Conservation (phyloP, 73 alveolate genomes). For the Tetrahymena borealis region DNA sequence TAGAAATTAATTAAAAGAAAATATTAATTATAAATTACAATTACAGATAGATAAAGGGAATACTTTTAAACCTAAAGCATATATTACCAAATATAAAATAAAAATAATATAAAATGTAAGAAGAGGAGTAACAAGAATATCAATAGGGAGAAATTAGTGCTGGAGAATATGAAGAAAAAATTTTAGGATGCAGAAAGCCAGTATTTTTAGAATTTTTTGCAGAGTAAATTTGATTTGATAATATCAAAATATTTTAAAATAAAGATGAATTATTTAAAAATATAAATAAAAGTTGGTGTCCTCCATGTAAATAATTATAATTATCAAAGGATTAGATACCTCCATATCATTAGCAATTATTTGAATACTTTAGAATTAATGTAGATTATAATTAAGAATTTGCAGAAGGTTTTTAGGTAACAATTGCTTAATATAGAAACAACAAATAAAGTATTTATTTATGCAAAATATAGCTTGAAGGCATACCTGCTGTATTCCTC, state of each 20-base stretch:
- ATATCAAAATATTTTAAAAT: neutral
- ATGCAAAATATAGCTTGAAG: neutral
- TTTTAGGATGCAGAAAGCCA: neutral
- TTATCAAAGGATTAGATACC: neutral
- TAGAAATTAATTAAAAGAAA: no score
- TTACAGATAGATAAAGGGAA: no score
- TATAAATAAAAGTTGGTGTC: neutral
- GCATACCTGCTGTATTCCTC: neutral
- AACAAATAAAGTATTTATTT: neutral
- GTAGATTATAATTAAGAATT: neutral
- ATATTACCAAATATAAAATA: no score
- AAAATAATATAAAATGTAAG: no score
- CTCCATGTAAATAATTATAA: neutral
- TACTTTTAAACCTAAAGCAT: no score
- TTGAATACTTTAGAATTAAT: neutral
- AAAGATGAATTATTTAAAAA: neutral
- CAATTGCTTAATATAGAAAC: neutral
- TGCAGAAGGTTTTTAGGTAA: neutral
- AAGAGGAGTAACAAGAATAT: neutral
- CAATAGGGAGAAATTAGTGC: neutral
- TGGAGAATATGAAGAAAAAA: neutral
- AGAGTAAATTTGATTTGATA: neutral
- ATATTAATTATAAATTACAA: no score
- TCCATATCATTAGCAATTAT: neutral
- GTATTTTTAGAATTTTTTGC: neutral